Evolutionary conservation across 2,329 filamentous ascomycete genomes (phyloP), one percentile per base, ranked within the genome.

Genomic region (Diplodia sapinea): DNA sequence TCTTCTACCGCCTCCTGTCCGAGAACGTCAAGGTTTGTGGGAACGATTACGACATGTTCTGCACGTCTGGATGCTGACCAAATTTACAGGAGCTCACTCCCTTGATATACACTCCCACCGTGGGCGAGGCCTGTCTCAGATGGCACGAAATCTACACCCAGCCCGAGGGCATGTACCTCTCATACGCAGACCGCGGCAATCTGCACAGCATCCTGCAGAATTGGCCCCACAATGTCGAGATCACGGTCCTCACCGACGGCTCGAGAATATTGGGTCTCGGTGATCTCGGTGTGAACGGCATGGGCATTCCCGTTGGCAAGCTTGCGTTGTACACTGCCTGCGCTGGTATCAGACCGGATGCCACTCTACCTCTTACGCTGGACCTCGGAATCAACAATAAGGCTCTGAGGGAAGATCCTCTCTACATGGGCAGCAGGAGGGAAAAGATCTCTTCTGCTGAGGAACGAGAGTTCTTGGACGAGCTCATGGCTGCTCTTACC

Each of bases 241-340:
- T 99, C 77, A 96, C 93, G 76, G 94, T 97, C 78, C 90, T 99
- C 73, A 98, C 95, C 17, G 95, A 99, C 79, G 95, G 95, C 70
- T 97, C 94, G 59, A 91, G 95, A 72, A 97, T 90, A 79, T 89
- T 94, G 68, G 94, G 95, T 76, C 88, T 99, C 47, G 95, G 95
- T 73, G 95, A 99, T 81, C 87, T 98, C 68, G 95, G 95, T 73
- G 90, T 99, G 72, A 97, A 97, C 80, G 95, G 95, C 76, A 96
- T 98, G 84, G 95, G 95, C 72, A 99, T 99, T 80, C 93, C 95
- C 70, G 94, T 99, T 73, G 95, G 95, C 77, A 99, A 99, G 84
- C 87, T 98, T 70, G 89, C 94, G 70, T 87, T 99, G 65, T 99
- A 99, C 86, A 97, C 93, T 68, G 93, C 91, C 55, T 96, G 94